These are phyloP conservation scores for Meyerozyma smithsonii DNA, from an alignment of 1,139 yeast genomes.

Conservation along the genomic window DNA sequence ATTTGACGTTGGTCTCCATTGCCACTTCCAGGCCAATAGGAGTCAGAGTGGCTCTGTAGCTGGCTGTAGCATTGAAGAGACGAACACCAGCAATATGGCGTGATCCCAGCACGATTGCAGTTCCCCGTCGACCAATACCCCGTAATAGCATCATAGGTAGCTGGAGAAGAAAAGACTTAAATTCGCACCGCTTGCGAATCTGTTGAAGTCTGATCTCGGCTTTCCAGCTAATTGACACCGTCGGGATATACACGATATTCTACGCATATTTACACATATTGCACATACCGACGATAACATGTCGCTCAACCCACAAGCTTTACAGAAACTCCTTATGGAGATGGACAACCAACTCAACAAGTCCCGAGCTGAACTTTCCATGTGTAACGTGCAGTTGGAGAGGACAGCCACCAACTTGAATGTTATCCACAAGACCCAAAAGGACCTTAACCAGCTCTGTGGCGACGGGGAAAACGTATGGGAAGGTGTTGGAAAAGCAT, in stretches of 20 bases:
- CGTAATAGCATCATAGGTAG: background rate
- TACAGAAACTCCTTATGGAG: slow-evolving; percentile 51
- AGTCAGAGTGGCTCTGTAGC: slow-evolving; percentile 10
- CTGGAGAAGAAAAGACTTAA: background rate
- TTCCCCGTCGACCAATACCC: background rate
- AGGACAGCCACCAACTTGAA: slow-evolving; percentile 54
- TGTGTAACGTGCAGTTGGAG: slow-evolving; percentile 57
- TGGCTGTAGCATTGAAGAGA: background rate
- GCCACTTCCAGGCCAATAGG: slow-evolving; percentile 38
- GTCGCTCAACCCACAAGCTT: slow-evolving; percentile 48
- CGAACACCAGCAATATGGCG: background rate
- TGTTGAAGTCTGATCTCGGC: background rate
- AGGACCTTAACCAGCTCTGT: slow-evolving; percentile 45
- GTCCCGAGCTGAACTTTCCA: slow-evolving; percentile 58
- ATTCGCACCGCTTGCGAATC: background rate
- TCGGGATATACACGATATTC: too few species aligned
- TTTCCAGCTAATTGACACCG: too few species aligned
- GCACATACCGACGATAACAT: slow-evolving; percentile 11
- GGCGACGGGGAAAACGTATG: slow-evolving; percentile 53
- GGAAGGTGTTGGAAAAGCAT: slow-evolving; percentile 83
- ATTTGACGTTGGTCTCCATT: slow-evolving; percentile 45
- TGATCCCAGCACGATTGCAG: background rate
- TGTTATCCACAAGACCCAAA: slow-evolving; percentile 51
- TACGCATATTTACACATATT: too few species aligned
- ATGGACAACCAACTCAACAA: slow-evolving; percentile 61